Evolutionary conservation across 1,284 basidiomycete species (phyloP).

Genomic region (Ganoderma lucidum): DNA sequence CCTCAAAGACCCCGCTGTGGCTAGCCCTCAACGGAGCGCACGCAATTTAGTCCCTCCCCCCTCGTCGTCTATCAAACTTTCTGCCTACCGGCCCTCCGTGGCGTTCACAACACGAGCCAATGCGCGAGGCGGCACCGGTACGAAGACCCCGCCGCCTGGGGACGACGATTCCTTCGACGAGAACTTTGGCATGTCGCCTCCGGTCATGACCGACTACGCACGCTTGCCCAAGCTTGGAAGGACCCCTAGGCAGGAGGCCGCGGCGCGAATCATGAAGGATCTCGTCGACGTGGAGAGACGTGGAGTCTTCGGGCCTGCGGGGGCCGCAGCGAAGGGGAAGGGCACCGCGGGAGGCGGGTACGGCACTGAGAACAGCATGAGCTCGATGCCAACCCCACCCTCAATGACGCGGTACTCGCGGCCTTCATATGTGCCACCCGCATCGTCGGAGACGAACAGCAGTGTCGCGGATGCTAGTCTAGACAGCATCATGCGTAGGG

Average conservation of each 20-base stretch:
- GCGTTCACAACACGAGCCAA: conserved; percentile 23
- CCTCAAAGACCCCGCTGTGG: conserved; percentile 65
- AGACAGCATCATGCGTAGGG: conserved; percentile 61
- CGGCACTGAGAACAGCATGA: conserved; percentile 64
- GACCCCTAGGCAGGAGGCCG: conserved; percentile 70
- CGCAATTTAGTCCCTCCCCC: conserved; percentile 17
- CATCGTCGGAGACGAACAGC: conserved; percentile 51
- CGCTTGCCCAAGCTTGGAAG: conserved; percentile 65
- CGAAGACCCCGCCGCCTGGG: conserved; percentile 37
- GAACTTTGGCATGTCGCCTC: conserved; percentile 88
- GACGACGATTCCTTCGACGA: conserved; percentile 57
- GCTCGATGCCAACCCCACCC: conserved; percentile 70
- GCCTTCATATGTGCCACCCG: conserved; percentile 37
- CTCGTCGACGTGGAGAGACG: conserved; percentile 50
- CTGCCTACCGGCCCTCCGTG: conserved; percentile 31
- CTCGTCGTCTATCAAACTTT: conserved; percentile 38
- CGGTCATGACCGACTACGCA: conserved; percentile 84
- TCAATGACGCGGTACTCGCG: conserved; percentile 68
- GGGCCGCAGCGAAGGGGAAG: conserved; percentile 22
- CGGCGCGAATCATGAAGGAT: conserved; percentile 68
- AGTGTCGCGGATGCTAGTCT: conserved; percentile 45
- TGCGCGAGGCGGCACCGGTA: conserved; percentile 21
- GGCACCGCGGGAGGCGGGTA: conserved; percentile 13
- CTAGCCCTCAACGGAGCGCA: conserved; percentile 36
- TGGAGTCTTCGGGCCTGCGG: conserved; percentile 30